Base-by-base conservation (phyloP, 1,139 yeast genomes). In the Suhomyces anneliseae region DNA sequence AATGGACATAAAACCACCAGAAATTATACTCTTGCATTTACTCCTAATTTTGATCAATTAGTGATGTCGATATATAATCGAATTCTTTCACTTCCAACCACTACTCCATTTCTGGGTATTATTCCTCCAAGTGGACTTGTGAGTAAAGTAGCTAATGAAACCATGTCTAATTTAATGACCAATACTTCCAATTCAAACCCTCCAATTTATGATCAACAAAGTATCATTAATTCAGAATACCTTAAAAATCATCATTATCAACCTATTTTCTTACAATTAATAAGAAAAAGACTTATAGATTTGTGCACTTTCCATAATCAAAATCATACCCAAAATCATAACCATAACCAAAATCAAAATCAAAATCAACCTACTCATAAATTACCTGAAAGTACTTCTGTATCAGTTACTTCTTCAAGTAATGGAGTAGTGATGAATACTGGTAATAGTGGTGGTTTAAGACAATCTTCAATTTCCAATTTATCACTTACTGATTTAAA, bases 111-210 rank as follows among this genome's bases (percentile, higher is more conserved):
- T 50, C 68, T 68, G 60, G 79, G 79, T 1, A 42, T 55, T 8
- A 61, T 67, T 9, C 79, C 79, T 24, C 79, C 79, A 4, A 70
- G 76, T 59, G 79, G 79, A 1, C 60, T 74, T 44, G 77, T 70
- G 9, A 68, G 76, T 43, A 69, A 66, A 50, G 77, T 74, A 24
- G 75, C 78, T 34, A 70, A 70, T 53, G 79, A 74, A 52, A 70
- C 76, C 9, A 64, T 74, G 68, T 54, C 50, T 34, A 57, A 54
- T 43, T 56, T 73, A 46, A 57, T 72, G 8, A 44, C 53, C 27
- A 50, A 55, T 34, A 58, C 66, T 11, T 36, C 55, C 24, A 46
- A 39, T 31, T 45, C 51, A n/a, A 57, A 57, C 38, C 56, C 62
- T 19, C 66, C 67, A 7, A 34, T 51, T 15, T 74, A 61, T 52